A percentile compares a stretch with the other conserved stretches of the same genome.
Evolutionary conservation across 441 rosid genomes (phyloP).

Genomic region (Adansonia rubrostipa): DNA sequence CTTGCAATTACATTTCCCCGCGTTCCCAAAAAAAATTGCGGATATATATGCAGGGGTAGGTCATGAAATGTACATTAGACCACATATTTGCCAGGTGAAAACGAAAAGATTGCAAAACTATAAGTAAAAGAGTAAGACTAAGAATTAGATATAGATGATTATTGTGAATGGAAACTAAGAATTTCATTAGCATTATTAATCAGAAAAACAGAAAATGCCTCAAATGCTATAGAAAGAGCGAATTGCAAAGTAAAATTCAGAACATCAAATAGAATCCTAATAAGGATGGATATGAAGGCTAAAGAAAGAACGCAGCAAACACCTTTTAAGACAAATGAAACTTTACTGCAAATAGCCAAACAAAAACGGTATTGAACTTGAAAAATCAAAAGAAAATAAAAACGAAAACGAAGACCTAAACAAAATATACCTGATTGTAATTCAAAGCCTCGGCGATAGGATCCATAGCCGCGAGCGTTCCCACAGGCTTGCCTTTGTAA

Average conservation of each 20-base stretch:
- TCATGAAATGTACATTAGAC: not conserved
- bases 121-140: not conserved
- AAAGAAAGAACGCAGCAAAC: not conserved
- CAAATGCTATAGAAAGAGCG: conserved; percentile 6
- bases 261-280: conserved; percentile 1
- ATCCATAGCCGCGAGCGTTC: conserved; percentile 23
- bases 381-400: not conserved
- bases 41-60: not conserved
- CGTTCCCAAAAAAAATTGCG: not conserved
- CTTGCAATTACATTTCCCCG: not conserved
- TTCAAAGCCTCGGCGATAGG: conserved; percentile 20
- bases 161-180: not conserved
- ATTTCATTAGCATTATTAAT: not conserved
- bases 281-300: not conserved
- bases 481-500: conserved; percentile 4
- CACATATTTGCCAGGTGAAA: not conserved
- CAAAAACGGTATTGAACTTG: not conserved
- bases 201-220: not conserved
- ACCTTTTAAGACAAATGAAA: not conserved
- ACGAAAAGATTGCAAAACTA: not conserved
- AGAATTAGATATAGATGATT: not conserved
- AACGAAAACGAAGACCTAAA: not conserved
- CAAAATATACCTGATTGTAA: conserved; percentile 17
- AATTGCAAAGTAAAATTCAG: not conserved
- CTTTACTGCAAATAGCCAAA: not conserved